These are phyloP conservation scores for Nicotiana paniculata DNA, from an alignment of 257 asterid genomes.

Conservation along the genomic window DNA sequence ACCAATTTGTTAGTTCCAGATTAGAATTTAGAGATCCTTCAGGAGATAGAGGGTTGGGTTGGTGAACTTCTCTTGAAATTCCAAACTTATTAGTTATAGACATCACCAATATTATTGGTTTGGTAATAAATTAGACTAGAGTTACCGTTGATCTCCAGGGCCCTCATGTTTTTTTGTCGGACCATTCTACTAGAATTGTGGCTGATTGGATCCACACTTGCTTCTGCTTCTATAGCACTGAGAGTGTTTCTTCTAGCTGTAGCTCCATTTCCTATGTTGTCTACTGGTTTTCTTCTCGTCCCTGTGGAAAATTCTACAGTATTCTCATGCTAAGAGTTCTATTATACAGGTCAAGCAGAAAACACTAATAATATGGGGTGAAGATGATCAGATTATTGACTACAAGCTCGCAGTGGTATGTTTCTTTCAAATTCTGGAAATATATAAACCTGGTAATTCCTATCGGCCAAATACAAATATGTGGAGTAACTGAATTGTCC, in stretches of 20 bases:
- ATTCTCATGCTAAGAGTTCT: not conserved
- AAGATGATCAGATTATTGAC: conserved; percentile 79
- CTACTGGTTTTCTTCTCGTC: not conserved
- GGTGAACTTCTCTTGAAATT: not conserved
- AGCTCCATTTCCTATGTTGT: not conserved
- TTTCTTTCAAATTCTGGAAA: not conserved
- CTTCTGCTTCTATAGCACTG: not conserved
- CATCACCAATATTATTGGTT: not conserved
- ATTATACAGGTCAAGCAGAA: conserved; percentile 68
- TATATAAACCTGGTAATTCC: not conserved
- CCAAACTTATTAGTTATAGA: not conserved
- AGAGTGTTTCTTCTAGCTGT: not conserved
- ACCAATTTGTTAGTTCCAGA: too few relatives aligned
- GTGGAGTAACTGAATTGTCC: not conserved
- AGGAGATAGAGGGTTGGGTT: too few relatives aligned
- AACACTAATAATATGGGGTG: conserved; percentile 85
- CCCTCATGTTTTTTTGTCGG: not conserved
- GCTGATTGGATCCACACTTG: not conserved
- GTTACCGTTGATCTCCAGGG: not conserved
- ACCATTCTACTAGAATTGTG: not conserved
- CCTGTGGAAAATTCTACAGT: not conserved
- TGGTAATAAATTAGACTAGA: not conserved
- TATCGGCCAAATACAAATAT: not conserved
- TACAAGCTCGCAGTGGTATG: conserved; percentile 72
- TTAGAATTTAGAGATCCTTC: too few relatives aligned